Base-by-base conservation (phyloP, 768 basidiomycete genomes). In the Macrolepiota albuminosa region DNA sequence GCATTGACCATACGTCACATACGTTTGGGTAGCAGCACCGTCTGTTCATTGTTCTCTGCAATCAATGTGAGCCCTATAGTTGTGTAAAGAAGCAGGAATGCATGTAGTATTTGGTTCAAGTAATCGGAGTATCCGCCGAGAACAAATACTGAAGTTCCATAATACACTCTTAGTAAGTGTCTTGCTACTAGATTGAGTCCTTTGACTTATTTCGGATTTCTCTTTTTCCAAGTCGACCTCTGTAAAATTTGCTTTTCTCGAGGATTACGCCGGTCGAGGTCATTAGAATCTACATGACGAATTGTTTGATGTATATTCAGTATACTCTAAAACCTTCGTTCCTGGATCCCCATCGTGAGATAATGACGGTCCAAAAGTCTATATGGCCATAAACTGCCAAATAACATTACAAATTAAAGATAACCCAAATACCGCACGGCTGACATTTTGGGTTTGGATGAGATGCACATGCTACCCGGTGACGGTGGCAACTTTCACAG, bases 1-100 rank as follows among this genome's bases (percentile, higher is more conserved):
- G 76, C 78, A 72, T 75, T 75, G 77, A 76, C 77, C 77, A 21
- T 21, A 21, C 21, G 21, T 21, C 21, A 21, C 21, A 21, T 21
- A 21, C 21, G 21, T 21, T 29, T n/a, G 2, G 5, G 40, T 21
- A 37, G n/a, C 37, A 42, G n/a, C 14, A 10, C 26, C 26, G 51
- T 24, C 14, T 21, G 21, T 21, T 21, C 10, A 18, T 36, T n/a
- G 10, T 8, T 37, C 37, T 26, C 40, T 16, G n/a, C 16, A 26
- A 40, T 40, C 16, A 26, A 40, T 40, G 37, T 4, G 37, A 52
- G 24, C 14, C 5, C 7, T 10, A 24, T 16, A 29, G 9, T 29
- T n/a, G 16, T 40, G 16, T 39, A 6, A 42, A 42, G 40, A n/a
- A 2, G 29, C 4, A 29, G 4, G 29, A 29, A 18, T n/a, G 40